Evolutionary conservation across 345 rosid genomes (phyloP).

Genomic region (Citrus hindsii): DNA sequence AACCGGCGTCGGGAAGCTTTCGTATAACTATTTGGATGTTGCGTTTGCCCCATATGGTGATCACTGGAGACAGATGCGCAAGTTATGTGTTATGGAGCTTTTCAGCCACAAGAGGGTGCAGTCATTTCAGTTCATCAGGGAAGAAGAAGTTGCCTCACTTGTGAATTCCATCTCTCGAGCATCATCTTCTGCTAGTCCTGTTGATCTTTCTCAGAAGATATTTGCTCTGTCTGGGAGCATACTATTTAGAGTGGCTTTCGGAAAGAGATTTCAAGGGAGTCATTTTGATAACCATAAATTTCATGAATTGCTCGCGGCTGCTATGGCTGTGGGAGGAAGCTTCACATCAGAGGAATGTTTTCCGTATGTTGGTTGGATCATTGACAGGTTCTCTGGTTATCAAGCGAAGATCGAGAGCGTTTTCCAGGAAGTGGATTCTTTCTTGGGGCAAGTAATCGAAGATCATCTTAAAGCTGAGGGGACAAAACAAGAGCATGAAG

Average conservation of each 20-base stretch:
- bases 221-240: slow-evolving; percentile 24
- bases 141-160: slow-evolving; percentile 30
- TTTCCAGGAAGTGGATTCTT: slow-evolving; percentile 23
- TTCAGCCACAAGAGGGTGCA: slow-evolving; percentile 27
- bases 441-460: slow-evolving; percentile 29
- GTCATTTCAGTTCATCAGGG: slow-evolving; percentile 34
- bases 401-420: slow-evolving; percentile 21
- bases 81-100: slow-evolving; percentile 25
- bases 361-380: slow-evolving; percentile 20
- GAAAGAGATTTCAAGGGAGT: slow-evolving; percentile 28
- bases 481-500: slow-evolving; percentile 12
- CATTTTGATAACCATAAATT: slow-evolving; percentile 7
- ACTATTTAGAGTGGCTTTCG: slow-evolving; percentile 32
- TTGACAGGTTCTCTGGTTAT: slow-evolving; percentile 24
- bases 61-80: slow-evolving; percentile 31
- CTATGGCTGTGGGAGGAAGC: slow-evolving; percentile 8
- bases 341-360: slow-evolving; percentile 23
- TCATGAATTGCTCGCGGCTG: slow-evolving; percentile 3
- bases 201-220: slow-evolving; percentile 30
- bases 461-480: slow-evolving; percentile 39
- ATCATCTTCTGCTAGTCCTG: slow-evolving; percentile 5
- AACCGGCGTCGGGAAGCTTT: slow-evolving; percentile 15
- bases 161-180: slow-evolving; percentile 26
- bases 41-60: slow-evolving; percentile 31
- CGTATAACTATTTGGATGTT: slow-evolving; percentile 17